Base-by-base conservation (phyloP, 805 yeast genomes). In the Teunomyces tritomae region DNA sequence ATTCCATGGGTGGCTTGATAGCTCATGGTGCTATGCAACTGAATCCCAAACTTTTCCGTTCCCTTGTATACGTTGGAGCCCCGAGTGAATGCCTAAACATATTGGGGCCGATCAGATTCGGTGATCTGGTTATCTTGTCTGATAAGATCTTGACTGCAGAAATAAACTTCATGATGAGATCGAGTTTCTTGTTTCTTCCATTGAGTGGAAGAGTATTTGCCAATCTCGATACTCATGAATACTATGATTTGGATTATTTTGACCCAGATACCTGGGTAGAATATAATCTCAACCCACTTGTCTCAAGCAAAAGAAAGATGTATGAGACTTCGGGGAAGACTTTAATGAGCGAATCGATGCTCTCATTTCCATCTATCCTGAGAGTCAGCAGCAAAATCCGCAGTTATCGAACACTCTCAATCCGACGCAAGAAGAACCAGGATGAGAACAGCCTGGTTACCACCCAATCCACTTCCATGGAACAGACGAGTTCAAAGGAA, bases 1-100 rank as follows among this genome's bases (percentile, higher is more conserved):
- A 91, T 63, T 89, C 96, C 0, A 90, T 91, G 97, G 97, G 97
- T 45, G 97, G 97, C 0, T 61, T 91, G 29, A 77, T 91, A 5
- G 82, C 96, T 0, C 96, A 89, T 60, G 84, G 85, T 47, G 89
- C 86, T 0, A 70, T 91, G 74, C 86, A 85, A 46, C 69, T 70
- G 44, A 77, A 81, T 49, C 90, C 96, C 0, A 67, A 77, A 10
- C 63, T 89, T 37, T 78, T 91, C 57, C 73, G 91, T 50, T 92
- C 94, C 1, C 55, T 91, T 0, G 65, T 91, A 2, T 91, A 89
- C 58, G 92, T 81, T 10, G 97, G 97, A 1, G 77, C 83, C 0
- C 97, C 97, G 2, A 73, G 84, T 17, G 88, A 87, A 58, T 89
- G 96, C 64, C 81, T 90, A 8, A 89, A 89, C 60, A 87, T 89